Evolutionary conservation across 2,329 filamentous ascomycete genomes (phyloP).

Genomic region (Alternaria sp.): DNA sequence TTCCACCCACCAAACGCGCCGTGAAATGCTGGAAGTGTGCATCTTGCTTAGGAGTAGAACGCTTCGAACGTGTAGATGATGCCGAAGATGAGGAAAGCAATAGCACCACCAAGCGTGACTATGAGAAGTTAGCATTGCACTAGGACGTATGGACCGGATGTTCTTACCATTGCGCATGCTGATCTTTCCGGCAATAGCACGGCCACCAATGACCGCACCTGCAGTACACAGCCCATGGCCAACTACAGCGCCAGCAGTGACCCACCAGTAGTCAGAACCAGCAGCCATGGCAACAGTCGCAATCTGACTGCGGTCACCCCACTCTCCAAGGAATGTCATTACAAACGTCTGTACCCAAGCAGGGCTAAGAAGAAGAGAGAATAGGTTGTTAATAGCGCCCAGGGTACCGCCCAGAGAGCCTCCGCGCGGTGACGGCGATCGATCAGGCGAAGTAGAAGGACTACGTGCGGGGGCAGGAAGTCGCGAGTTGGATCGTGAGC

Average conservation of each 20-base stretch:
- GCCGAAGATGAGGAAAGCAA: constrained; percentile 90
- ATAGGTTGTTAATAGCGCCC: constrained; percentile 83
- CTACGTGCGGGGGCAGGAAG: constrained; percentile 83
- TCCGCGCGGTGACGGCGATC: constrained; percentile 57
- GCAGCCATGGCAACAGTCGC: constrained; percentile 99
- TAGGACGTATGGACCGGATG: background rate
- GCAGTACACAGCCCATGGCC: constrained; percentile 92
- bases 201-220: constrained; percentile 88
- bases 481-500: constrained; percentile 76
- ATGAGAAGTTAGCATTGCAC: constrained; percentile 35
- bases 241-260: constrained; percentile 84
- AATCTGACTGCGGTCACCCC: constrained; percentile 97
- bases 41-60: constrained; percentile 61
- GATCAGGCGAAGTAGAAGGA: constrained; percentile 67
- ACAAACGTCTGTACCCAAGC: constrained; percentile 99
- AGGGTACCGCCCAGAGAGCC: constrained; percentile 63
- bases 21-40: constrained; percentile 31
- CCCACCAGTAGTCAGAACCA: constrained; percentile 99
- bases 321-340: constrained; percentile 98
- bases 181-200: constrained; percentile 90
- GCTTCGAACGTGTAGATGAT: constrained; percentile 90
- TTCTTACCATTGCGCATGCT: constrained; percentile 94
- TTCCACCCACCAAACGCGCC: constrained; percentile 28
- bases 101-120: constrained; percentile 93
- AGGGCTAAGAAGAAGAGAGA: constrained; percentile 87